A percentile compares a stretch with the other conserved stretches of the same genome.
Conservation (phyloP, 805 yeast genomes). For the Ogataea methanolica region DNA sequence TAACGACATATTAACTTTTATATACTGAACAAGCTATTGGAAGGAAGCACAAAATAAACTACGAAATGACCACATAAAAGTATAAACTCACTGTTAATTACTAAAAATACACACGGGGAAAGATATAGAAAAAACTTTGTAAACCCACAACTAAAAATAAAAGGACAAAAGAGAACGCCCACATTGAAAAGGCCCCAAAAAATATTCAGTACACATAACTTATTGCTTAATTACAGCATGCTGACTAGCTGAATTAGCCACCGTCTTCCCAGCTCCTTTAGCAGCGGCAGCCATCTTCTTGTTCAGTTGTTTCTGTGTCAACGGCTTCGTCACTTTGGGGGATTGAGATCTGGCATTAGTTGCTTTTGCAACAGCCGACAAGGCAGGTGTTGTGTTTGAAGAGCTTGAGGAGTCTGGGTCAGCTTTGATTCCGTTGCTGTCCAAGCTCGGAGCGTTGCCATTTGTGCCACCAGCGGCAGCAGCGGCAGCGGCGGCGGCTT, state of each 20-base stretch:
- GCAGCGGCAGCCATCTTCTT: conserved; percentile 1
- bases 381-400: not conserved
- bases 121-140: too few species aligned
- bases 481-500: conserved; percentile 21
- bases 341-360: conserved; percentile 4
- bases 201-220: too few species aligned
- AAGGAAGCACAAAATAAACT: too few species aligned
- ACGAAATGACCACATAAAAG: too few species aligned
- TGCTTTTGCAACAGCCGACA: conserved; percentile 2
- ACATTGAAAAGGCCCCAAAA: too few species aligned
- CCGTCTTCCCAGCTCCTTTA: not conserved
- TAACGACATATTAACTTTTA: too few species aligned
- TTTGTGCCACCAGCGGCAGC: not conserved
- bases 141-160: too few species aligned
- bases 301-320: conserved; percentile 4
- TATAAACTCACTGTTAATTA: too few species aligned
- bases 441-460: not conserved
- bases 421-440: not conserved
- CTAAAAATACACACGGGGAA: too few species aligned
- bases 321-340: conserved; percentile 2
- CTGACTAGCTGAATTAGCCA: not conserved
- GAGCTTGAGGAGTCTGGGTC: not conserved
- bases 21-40: too few species aligned
- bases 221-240: too few species aligned
- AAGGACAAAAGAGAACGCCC: too few species aligned